A percentile compares a stretch with the other conserved stretches of the same genome.
Evolutionary conservation across 768 basidiomycete species (phyloP).

Genomic region (Boletus insuetus): DNA sequence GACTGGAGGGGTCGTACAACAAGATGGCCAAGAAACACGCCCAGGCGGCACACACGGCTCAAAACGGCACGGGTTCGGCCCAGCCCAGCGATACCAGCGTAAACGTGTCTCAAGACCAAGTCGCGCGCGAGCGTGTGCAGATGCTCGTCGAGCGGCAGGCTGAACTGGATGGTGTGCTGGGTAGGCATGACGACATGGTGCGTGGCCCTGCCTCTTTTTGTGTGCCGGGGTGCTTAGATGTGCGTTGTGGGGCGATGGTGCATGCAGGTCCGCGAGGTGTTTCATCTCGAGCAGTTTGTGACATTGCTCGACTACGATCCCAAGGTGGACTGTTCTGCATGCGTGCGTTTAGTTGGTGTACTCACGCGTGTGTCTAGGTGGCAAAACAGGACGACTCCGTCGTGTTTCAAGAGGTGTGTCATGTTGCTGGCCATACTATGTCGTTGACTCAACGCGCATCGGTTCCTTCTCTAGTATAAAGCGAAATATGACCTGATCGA

Average conservation of each 20-base stretch:
- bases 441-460: slow-evolving; percentile 1
- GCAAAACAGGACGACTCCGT: slow-evolving; percentile 70
- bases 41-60: slow-evolving; percentile 3
- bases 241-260: neutral
- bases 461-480: slow-evolving; percentile 48
- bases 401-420: slow-evolving; percentile 71
- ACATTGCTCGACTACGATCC: slow-evolving; percentile 79
- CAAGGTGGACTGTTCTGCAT: slow-evolving; percentile 36
- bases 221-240: neutral
- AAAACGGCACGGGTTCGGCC: neutral
- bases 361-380: slow-evolving; percentile 38
- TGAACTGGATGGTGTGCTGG: slow-evolving; percentile 55
- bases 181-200: slow-evolving; percentile 74
- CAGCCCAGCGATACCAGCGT: neutral
- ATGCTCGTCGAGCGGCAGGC: slow-evolving; percentile 59
- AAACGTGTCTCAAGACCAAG: slow-evolving; percentile 15
- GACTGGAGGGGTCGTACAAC: neutral
- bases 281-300: slow-evolving; percentile 83
- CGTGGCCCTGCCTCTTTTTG: slow-evolving; percentile 30
- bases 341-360: neutral
- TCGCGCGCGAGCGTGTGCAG: slow-evolving; percentile 39
- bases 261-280: slow-evolving; percentile 74
- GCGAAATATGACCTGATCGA: slow-evolving; percentile 59
- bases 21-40: slow-evolving; percentile 24
- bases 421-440: neutral